Conservation (phyloP, 176 grass and related monocot genomes). For the Elaeis guineensis region DNA sequence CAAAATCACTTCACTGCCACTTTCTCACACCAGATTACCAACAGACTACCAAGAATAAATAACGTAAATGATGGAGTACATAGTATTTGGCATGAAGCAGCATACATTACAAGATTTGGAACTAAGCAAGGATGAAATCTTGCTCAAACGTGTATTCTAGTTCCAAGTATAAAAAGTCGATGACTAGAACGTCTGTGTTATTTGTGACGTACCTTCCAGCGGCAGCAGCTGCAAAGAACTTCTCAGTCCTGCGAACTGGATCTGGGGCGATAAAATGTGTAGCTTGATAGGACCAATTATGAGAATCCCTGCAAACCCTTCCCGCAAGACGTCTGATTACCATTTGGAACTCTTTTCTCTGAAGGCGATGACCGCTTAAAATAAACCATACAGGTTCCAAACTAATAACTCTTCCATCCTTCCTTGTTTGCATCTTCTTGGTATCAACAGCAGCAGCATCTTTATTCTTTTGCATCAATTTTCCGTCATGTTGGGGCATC, state of each 20-base stretch:
- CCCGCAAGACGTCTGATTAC: conserved; percentile 52
- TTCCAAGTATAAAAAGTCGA: too few species aligned
- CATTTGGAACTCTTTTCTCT: conserved; percentile 50
- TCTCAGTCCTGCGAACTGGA: conserved; percentile 72
- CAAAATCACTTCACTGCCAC: too few species aligned
- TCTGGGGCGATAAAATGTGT: conserved; percentile 71
- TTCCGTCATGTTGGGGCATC: conserved; percentile 12
- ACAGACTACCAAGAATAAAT: too few species aligned
- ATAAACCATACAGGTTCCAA: conserved; percentile 50
- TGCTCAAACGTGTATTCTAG: too few species aligned
- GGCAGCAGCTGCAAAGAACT: conserved; percentile 88
- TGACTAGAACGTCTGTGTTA: too few species aligned
- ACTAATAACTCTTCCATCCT: conserved; percentile 4
- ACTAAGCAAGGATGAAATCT: too few species aligned
- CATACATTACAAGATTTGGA: too few species aligned
- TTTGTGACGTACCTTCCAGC: conserved; percentile 49
- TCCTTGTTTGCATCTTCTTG: conserved; percentile 17
- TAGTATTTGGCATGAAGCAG: too few species aligned
- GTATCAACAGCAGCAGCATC: conserved; percentile 3
- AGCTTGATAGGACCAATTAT: conserved; percentile 83
- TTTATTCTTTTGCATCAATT: conserved; percentile 17
- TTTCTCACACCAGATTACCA: too few species aligned
- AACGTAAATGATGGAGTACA: too few species aligned
- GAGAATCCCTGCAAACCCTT: conserved; percentile 71
- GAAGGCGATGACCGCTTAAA: conserved; percentile 56